Conservation (phyloP, 495 filamentous ascomycete genomes). For the Penicillium egyptiacum region DNA sequence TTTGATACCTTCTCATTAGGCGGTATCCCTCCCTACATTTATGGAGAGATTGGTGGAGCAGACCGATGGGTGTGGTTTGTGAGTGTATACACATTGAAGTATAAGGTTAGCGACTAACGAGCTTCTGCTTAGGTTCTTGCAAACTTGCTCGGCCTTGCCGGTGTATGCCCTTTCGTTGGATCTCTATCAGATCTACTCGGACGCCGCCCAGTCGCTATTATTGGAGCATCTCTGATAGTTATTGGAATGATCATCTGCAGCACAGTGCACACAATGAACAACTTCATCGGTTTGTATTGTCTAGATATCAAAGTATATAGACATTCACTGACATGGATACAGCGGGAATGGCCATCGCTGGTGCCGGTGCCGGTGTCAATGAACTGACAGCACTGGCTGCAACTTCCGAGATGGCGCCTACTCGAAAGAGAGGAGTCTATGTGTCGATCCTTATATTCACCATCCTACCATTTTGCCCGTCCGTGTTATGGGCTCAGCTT, state of each 20-base stretch:
- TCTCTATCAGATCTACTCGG: constrained; percentile 69
- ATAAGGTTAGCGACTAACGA: not conserved
- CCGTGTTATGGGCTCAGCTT: constrained; percentile 68
- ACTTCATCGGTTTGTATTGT: constrained; percentile 60
- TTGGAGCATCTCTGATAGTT: constrained; percentile 58
- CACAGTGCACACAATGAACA: constrained; percentile 65
- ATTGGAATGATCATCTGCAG: constrained; percentile 66
- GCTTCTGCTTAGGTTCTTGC: constrained; percentile 48
- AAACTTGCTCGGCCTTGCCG: constrained; percentile 65
- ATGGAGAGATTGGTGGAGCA: constrained; percentile 61
- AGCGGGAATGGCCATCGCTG: constrained; percentile 63
- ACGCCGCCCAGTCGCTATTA: constrained; percentile 64
- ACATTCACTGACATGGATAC: constrained; percentile 13
- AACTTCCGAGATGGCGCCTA: constrained; percentile 68
- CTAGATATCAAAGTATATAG: not conserved
- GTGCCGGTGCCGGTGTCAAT: constrained; percentile 62
- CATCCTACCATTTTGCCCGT: constrained; percentile 67
- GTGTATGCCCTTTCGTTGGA: constrained; percentile 71
- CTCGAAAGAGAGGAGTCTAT: constrained; percentile 65
- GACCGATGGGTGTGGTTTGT: constrained; percentile 74
- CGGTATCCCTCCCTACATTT: constrained; percentile 63
- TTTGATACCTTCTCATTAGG: constrained; percentile 28
- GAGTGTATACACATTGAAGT: constrained; percentile 13
- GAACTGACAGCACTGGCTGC: constrained; percentile 68
- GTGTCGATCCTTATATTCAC: constrained; percentile 66